Conservation (phyloP, 768 basidiomycete genomes). For the Lactarius tabidus region DNA sequence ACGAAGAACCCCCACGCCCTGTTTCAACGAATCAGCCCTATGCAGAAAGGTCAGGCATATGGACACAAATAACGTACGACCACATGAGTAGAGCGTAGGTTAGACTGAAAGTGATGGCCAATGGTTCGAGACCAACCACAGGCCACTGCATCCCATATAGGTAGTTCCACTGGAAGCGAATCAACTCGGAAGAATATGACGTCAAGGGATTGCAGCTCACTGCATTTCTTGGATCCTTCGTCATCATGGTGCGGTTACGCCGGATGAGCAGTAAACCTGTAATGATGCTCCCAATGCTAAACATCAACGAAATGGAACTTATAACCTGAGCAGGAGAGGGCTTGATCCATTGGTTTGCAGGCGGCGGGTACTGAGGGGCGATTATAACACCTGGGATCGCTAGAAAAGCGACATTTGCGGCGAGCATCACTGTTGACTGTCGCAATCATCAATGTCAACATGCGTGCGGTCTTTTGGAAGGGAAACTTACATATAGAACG, state of each 20-base stretch:
- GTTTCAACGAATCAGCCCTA: not conserved
- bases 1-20: not conserved
- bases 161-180: not conserved
- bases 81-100: not conserved
- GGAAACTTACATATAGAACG: constrained; percentile 13
- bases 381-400: constrained; percentile 32
- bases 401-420: constrained; percentile 35
- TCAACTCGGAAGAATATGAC: not conserved
- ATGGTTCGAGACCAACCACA: not conserved
- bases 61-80: not conserved
- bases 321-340: not conserved
- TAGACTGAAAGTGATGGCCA: not conserved
- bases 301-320: not conserved
- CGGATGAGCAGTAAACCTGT: not conserved
- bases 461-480: not conserved
- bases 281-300: not conserved
- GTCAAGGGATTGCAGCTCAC: not conserved
- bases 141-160: not conserved
- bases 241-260: not conserved
- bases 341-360: not conserved
- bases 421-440: constrained; percentile 36
- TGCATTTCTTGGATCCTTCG: not conserved
- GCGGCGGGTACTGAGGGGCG: not conserved
- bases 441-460: not conserved
- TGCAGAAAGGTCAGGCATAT: not conserved